phyloP scores from a whole-genome alignment of 495 filamentous ascomycete species.

The Aspergillus bridgeri region DNA sequence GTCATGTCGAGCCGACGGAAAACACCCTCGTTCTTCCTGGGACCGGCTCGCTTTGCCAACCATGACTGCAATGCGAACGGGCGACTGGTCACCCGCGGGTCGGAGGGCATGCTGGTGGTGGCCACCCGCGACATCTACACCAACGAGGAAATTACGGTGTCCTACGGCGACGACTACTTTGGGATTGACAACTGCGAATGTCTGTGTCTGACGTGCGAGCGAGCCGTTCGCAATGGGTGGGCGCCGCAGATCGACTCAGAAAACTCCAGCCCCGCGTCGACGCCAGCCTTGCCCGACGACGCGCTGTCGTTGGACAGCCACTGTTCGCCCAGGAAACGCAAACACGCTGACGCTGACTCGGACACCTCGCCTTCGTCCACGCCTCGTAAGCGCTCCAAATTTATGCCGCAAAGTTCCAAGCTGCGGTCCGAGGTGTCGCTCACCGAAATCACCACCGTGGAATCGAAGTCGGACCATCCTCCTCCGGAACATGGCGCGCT shows the following conservation, averaged over 20 bases:
- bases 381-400: slow-evolving; percentile 38
- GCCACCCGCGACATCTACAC: slow-evolving; percentile 74
- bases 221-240: slow-evolving; percentile 78
- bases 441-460: slow-evolving; percentile 23
- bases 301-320: slow-evolving; percentile 13
- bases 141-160: slow-evolving; percentile 94
- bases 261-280: slow-evolving; percentile 38
- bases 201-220: slow-evolving; percentile 84
- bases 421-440: slow-evolving; percentile 38
- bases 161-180: slow-evolving; percentile 95
- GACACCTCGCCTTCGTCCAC: slow-evolving; percentile 31
- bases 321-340: slow-evolving; percentile 40
- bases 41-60: slow-evolving; percentile 93
- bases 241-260: slow-evolving; percentile 42
- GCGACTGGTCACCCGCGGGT: slow-evolving; percentile 71
- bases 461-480: slow-evolving; percentile 14
- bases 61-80: slow-evolving; percentile 97
- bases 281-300: slow-evolving; percentile 32
- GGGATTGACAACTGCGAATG: slow-evolving; percentile 94
- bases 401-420: slow-evolving; percentile 38
- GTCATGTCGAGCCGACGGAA: slow-evolving; percentile 91
- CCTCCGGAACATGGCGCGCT: neutral
- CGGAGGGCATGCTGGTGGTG: slow-evolving; percentile 83
- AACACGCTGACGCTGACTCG: slow-evolving; percentile 35
- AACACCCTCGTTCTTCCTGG: slow-evolving; percentile 83